A percentile compares a stretch with the other conserved stretches of the same genome.
phyloP scores from a whole-genome alignment of 2,329 filamentous ascomycete genomes.

The Atkinsonella texensis region DNA sequence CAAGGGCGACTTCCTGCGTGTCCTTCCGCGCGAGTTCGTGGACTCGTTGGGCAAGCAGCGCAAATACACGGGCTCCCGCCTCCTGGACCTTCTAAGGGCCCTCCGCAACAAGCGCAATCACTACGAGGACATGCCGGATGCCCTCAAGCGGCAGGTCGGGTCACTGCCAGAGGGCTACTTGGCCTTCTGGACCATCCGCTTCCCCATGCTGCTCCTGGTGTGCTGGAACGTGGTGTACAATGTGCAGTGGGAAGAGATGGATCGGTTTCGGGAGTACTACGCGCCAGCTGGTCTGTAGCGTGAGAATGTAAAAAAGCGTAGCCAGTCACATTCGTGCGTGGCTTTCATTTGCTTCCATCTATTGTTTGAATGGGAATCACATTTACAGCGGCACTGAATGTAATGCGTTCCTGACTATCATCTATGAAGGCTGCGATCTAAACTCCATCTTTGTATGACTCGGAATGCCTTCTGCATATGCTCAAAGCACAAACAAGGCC shows the following conservation, averaged over 20 bases:
- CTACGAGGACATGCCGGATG: slow-evolving; percentile 87
- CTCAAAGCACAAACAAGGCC: no score
- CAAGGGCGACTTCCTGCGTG: slow-evolving; percentile 64
- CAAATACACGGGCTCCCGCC: slow-evolving; percentile 75
- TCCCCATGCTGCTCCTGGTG: slow-evolving; percentile 64
- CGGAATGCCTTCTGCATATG: no score
- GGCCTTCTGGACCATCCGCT: slow-evolving; percentile 68
- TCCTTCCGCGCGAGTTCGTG: slow-evolving; percentile 69
- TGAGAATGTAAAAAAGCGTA: background rate
- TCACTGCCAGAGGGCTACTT: slow-evolving; percentile 70
- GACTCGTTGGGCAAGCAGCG: slow-evolving; percentile 86
- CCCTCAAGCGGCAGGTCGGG: slow-evolving; percentile 59
- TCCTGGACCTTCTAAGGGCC: slow-evolving; percentile 80
- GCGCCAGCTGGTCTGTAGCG: slow-evolving; percentile 28
- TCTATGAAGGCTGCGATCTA: no score
- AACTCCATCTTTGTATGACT: no score
- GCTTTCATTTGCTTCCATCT: no score
- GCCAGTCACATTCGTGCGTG: no score
- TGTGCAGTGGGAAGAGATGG: slow-evolving; percentile 48
- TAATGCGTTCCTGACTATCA: no score
- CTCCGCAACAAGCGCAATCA: slow-evolving; percentile 95
- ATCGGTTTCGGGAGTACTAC: slow-evolving; percentile 65
- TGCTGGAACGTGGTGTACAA: slow-evolving; percentile 67
- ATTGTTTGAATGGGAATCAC: no score
- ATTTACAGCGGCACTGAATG: no score